These are phyloP conservation scores for Geotrichum europaeum DNA, from an alignment of 1,139 yeast genomes.

Conservation along the genomic window DNA sequence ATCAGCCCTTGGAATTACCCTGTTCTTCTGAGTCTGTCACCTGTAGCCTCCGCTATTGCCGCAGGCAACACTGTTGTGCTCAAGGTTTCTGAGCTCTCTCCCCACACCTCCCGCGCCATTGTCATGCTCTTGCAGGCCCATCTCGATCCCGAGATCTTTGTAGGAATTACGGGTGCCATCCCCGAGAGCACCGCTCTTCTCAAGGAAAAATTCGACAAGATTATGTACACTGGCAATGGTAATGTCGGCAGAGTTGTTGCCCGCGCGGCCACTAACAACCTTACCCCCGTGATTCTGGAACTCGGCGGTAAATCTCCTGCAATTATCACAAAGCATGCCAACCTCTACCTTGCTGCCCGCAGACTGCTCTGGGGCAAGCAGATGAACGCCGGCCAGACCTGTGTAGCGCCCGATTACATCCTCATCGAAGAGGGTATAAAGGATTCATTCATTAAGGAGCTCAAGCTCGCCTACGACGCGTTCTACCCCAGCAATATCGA, in stretches of 20 bases:
- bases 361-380: conserved; percentile 79
- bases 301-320: conserved; percentile 94
- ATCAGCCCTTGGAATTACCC: conserved; percentile 91
- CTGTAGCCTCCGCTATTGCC: conserved; percentile 76
- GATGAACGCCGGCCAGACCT: conserved; percentile 82
- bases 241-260: conserved; percentile 74
- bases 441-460: conserved; percentile 45
- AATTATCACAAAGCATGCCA: conserved; percentile 49
- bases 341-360: conserved; percentile 48
- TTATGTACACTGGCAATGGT: conserved; percentile 80
- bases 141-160: conserved; percentile 50
- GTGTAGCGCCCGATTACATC: conserved; percentile 83
- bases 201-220: conserved; percentile 68
- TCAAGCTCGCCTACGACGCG: conserved; percentile 42
- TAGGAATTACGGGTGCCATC: conserved; percentile 67
- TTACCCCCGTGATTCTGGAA: conserved; percentile 79
- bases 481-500: conserved; percentile 42
- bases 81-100: conserved; percentile 75
- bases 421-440: conserved; percentile 56
- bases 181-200: conserved; percentile 64
- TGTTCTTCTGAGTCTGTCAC: conserved; percentile 53
- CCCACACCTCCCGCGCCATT: conserved; percentile 53
- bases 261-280: conserved; percentile 70
- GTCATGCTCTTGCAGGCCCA: conserved; percentile 51
- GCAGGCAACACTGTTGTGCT: conserved; percentile 80